phyloP scores from a whole-genome alignment of 208 protist species.

The Endotrypanum monterogeii region DNA sequence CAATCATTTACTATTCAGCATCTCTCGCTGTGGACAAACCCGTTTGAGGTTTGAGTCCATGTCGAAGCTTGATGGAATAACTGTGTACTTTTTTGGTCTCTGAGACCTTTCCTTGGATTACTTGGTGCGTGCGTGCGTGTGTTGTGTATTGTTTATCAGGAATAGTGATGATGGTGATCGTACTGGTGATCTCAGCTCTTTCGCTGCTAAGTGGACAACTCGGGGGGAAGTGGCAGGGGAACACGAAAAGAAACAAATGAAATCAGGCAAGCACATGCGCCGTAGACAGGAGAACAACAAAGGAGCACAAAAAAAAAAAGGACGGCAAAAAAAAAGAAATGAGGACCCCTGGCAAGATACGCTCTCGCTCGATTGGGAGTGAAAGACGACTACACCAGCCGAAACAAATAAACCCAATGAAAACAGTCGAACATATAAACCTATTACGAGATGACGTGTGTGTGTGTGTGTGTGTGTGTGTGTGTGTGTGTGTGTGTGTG shows the following conservation, averaged over 20 bases:
- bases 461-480: too few species aligned
- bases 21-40: background rate
- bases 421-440: background rate
- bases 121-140: background rate
- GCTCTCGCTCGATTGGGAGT: background rate
- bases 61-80: background rate
- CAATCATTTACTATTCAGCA: background rate
- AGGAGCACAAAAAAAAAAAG: background rate
- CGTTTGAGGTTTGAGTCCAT: background rate
- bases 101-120: background rate
- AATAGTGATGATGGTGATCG: background rate
- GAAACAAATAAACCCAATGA: too few species aligned
- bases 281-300: background rate
- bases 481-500: too few species aligned
- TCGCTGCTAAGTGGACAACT: background rate
- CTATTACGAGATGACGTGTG: too few species aligned
- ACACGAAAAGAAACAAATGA: background rate
- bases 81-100: background rate
- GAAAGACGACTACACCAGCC: background rate
- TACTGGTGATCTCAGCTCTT: background rate
- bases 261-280: conserved; percentile 4
- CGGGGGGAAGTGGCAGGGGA: background rate
- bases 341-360: background rate
- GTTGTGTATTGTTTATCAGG: background rate
- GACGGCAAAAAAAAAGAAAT: background rate